phyloP scores from a whole-genome alignment of 768 basidiomycete species.

The Mycena epipterygia region DNA sequence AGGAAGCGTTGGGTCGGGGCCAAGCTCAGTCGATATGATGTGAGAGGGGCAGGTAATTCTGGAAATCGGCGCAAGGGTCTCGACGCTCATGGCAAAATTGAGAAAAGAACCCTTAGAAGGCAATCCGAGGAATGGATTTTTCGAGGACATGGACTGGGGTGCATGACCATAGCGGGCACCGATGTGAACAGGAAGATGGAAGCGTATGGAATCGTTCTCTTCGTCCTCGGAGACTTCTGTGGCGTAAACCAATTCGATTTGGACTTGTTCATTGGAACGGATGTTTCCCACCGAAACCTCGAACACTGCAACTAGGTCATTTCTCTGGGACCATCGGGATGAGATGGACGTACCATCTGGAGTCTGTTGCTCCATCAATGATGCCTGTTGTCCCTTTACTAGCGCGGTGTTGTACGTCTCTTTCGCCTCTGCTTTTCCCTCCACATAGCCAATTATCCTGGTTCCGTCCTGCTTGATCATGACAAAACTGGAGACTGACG shows the following conservation, averaged over 20 bases:
- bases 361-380: slow-evolving; percentile 30
- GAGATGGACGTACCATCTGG: slow-evolving; percentile 27
- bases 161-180: slow-evolving; percentile 35
- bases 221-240: slow-evolving; percentile 34
- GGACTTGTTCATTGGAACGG: slow-evolving; percentile 20
- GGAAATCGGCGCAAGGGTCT: slow-evolving; percentile 28
- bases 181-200: slow-evolving; percentile 32
- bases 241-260: slow-evolving; percentile 32
- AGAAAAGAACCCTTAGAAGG: slow-evolving; percentile 21
- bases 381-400: slow-evolving; percentile 27
- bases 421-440: slow-evolving; percentile 35
- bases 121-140: background rate
- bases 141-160: slow-evolving; percentile 13
- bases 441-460: slow-evolving; percentile 28
- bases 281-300: slow-evolving; percentile 34
- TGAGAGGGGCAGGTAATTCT: slow-evolving; percentile 35
- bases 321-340: background rate
- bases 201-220: slow-evolving; percentile 34
- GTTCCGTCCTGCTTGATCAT: slow-evolving; percentile 35
- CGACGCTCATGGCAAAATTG: slow-evolving; percentile 25
- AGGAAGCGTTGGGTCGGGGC: slow-evolving; percentile 32
- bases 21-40: slow-evolving; percentile 36
- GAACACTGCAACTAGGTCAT: slow-evolving; percentile 26
- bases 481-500: slow-evolving; percentile 26
- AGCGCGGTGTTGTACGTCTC: slow-evolving; percentile 31